Evolutionary conservation across 2,329 filamentous ascomycete species (phyloP).

Genomic region (Alternaria gaisen): DNA sequence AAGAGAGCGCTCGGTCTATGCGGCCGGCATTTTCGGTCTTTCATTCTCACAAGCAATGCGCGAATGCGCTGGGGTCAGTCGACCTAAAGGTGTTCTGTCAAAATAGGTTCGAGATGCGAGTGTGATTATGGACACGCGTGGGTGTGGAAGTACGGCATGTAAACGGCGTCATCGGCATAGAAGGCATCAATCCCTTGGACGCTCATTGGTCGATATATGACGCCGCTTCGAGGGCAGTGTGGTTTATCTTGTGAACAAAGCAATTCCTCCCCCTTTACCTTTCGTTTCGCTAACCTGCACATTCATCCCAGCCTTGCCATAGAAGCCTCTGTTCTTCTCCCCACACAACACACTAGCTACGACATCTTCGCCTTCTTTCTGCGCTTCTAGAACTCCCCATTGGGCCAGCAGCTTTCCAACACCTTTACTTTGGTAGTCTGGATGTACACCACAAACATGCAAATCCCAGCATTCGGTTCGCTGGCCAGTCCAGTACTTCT

Average conservation of each 20-base stretch:
- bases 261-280: slow-evolving; percentile 23
- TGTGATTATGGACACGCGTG: background rate
- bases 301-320: slow-evolving; percentile 31
- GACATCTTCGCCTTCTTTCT: slow-evolving; percentile 36
- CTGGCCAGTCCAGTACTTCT: slow-evolving; percentile 37
- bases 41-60: background rate
- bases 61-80: background rate
- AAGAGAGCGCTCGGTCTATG: background rate
- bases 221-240: background rate
- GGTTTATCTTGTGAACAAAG: slow-evolving; percentile 29
- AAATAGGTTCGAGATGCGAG: too few species aligned
- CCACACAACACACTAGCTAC: slow-evolving; percentile 42
- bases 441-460: slow-evolving; percentile 43
- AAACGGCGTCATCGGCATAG: background rate
- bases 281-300: slow-evolving; percentile 22
- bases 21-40: slow-evolving; percentile 3
- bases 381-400: slow-evolving; percentile 50
- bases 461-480: slow-evolving; percentile 41
- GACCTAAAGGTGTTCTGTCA: background rate
- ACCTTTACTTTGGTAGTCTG: slow-evolving; percentile 49
- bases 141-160: background rate
- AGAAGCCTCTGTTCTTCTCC: slow-evolving; percentile 42
- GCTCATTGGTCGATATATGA: background rate
- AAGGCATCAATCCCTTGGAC: background rate
- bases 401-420: slow-evolving; percentile 49